These are phyloP conservation scores for Dendrobium officinale DNA, from an alignment of 106 monocot genomes.

Conservation along the genomic window DNA sequence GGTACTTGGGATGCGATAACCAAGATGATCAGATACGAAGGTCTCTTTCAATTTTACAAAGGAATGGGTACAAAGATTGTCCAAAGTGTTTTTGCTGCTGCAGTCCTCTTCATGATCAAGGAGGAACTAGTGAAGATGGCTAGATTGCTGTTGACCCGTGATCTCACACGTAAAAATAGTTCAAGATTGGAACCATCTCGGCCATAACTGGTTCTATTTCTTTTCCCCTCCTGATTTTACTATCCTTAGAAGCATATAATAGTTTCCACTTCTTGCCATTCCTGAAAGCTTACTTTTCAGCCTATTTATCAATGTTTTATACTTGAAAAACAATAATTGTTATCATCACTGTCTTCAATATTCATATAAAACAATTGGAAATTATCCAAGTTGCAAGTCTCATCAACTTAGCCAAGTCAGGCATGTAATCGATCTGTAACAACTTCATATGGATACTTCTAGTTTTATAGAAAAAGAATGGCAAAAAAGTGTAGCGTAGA, in stretches of 20 bases:
- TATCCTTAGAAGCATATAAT: background rate
- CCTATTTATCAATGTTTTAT: too few relatives aligned
- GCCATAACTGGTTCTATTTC: background rate
- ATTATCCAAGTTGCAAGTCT: too few relatives aligned
- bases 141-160: conserved; percentile 10
- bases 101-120: conserved; percentile 86
- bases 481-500: too few relatives aligned
- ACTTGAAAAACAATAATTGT: too few relatives aligned
- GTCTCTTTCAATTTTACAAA: conserved; percentile 63
- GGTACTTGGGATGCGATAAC: conserved; percentile 80
- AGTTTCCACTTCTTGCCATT: too few relatives aligned
- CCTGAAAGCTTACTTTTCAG: too few relatives aligned
- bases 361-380: too few relatives aligned
- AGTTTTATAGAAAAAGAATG: too few relatives aligned
- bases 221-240: background rate
- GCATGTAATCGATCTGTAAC: too few relatives aligned
- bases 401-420: too few relatives aligned
- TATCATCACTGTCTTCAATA: too few relatives aligned
- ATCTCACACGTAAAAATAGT: background rate
- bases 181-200: background rate
- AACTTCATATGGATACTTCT: too few relatives aligned
- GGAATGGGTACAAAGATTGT: conserved; percentile 96
- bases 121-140: conserved; percentile 67
- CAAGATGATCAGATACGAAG: conserved; percentile 90
- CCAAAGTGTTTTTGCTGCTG: conserved; percentile 87